A percentile compares a stretch with the other conserved stretches of the same genome.
Evolutionary conservation across 805 yeast species (phyloP).

Genomic region (Yarrowia porcina): DNA sequence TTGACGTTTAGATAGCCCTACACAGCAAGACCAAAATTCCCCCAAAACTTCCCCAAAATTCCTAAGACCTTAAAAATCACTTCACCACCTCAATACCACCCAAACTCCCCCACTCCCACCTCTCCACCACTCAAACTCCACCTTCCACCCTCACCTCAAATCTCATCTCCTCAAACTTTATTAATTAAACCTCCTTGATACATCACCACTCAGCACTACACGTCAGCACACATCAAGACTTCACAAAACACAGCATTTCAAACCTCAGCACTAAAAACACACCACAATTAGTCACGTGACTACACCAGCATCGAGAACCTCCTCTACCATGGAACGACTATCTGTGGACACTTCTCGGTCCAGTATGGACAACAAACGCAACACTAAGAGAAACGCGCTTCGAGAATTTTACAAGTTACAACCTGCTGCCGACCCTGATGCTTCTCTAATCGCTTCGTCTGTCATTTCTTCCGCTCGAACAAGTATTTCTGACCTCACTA

Average conservation of each 20-base stretch:
- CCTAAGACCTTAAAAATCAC: too few species aligned
- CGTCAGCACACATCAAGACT: too few species aligned
- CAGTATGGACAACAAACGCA: not conserved
- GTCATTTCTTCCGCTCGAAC: slow-evolving; percentile 16
- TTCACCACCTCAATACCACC: too few species aligned
- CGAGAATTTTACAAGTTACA: slow-evolving; percentile 40
- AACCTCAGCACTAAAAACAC: too few species aligned
- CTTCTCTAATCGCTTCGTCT: not conserved
- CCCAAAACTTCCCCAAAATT: too few species aligned
- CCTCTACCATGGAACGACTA: not conserved
- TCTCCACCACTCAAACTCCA: not conserved
- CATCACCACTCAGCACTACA: not conserved
- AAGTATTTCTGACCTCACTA: not conserved
- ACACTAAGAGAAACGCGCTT: slow-evolving; percentile 31
- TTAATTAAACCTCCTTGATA: not conserved
- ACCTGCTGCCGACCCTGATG: not conserved
- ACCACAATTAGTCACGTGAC: too few species aligned
- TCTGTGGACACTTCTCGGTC: not conserved
- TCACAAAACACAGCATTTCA: too few species aligned
- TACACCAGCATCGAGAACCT: too few species aligned
- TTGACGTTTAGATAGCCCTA: too few species aligned
- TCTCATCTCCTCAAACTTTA: too few species aligned
- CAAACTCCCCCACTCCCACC: not conserved
- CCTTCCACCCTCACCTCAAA: not conserved
- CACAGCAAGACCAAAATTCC: too few species aligned